Conservation (phyloP, 257 asterid species). For the Pogostemon cablin region DNA sequence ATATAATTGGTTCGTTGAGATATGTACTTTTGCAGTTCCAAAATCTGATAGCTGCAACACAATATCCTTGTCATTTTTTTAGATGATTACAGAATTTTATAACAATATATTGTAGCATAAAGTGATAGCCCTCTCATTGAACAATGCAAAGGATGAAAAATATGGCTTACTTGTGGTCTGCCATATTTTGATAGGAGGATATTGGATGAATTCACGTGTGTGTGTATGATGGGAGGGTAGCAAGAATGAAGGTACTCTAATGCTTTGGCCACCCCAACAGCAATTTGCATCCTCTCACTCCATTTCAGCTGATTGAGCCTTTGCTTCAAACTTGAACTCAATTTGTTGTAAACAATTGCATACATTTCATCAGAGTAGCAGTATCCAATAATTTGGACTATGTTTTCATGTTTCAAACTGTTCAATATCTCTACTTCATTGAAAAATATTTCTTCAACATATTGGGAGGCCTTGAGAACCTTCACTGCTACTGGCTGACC, state of each 20-base stretch:
- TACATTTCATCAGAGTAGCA: slow-evolving; percentile 51
- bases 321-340: slow-evolving; percentile 52
- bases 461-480: slow-evolving; percentile 45
- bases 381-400: slow-evolving; percentile 60
- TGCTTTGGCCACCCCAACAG: slow-evolving; percentile 72
- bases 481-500: slow-evolving; percentile 62
- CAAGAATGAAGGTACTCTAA: slow-evolving; percentile 69
- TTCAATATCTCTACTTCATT: slow-evolving; percentile 68
- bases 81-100: too few relatives aligned
- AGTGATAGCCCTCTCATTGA: not conserved
- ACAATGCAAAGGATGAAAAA: not conserved
- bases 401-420: slow-evolving; percentile 66
- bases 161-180: slow-evolving; percentile 56
- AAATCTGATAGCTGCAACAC: slow-evolving; percentile 66
- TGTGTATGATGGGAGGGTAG: slow-evolving; percentile 68
- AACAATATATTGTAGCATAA: too few relatives aligned
- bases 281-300: slow-evolving; percentile 68
- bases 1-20: slow-evolving; percentile 38
- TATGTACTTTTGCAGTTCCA: slow-evolving; percentile 61
- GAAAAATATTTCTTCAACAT: slow-evolving; percentile 49
- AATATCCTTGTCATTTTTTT: not conserved
- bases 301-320: slow-evolving; percentile 56
- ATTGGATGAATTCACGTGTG: slow-evolving; percentile 72
- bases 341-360: slow-evolving; percentile 59
- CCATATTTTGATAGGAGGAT: slow-evolving; percentile 60